Conservation (phyloP, 148 eudicot genomes). For the Rhododendron ovatum region DNA sequence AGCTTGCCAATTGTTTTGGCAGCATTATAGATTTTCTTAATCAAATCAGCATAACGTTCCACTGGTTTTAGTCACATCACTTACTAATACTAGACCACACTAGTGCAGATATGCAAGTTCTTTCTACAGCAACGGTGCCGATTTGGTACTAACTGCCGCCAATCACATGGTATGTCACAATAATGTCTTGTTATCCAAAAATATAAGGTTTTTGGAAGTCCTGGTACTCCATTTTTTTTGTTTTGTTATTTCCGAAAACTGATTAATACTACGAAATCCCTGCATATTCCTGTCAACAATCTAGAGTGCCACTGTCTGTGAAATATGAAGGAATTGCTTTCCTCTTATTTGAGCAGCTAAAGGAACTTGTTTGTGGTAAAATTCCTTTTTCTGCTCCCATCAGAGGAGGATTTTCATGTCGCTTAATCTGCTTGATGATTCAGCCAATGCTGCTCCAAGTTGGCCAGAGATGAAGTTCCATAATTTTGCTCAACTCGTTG, state of each 20-base stretch:
- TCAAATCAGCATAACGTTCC: not conserved
- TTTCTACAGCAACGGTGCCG: conserved; percentile 95
- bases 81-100: conserved; percentile 69
- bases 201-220: not conserved
- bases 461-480: not conserved
- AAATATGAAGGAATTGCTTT: not conserved
- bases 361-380: not conserved
- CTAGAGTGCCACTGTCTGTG: not conserved
- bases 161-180: conserved; percentile 90
- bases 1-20: not conserved
- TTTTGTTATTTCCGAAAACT: not conserved
- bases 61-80: conserved; percentile 27
- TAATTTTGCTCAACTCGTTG: not conserved
- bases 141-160: conserved; percentile 97
- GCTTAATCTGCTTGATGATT: not conserved
- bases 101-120: conserved; percentile 99
- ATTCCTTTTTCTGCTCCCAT: conserved; percentile 1
- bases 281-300: not conserved
- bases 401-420: not conserved
- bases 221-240: not conserved
- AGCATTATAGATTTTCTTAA: conserved; percentile 9
- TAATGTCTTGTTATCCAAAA: conserved; percentile 8
- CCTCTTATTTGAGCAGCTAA: not conserved
- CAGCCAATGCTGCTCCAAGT: not conserved
- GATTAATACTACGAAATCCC: not conserved